These are phyloP conservation scores for Lanmaoa pseudosensibilis DNA, from an alignment of 768 basidiomycete species.

Conservation along the genomic window DNA sequence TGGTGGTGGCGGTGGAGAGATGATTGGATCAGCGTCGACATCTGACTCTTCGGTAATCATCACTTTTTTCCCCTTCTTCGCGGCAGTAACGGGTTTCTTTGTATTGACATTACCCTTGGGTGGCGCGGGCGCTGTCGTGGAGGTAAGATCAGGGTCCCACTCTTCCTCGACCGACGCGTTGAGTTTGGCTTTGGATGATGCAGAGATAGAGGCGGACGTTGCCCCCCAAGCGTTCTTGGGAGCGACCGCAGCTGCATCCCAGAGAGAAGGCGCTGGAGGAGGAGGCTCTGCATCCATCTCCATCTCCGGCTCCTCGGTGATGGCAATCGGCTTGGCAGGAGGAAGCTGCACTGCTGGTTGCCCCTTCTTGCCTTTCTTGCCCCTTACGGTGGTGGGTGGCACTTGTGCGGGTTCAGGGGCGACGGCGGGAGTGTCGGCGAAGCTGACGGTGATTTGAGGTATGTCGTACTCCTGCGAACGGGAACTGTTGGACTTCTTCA, in stretches of 20 bases:
- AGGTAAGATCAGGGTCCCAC: background rate
- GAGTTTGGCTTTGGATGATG: slow-evolving; percentile 6
- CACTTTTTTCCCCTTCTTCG: slow-evolving; percentile 29
- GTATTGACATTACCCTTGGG: slow-evolving; percentile 5
- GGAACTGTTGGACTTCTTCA: slow-evolving; percentile 30
- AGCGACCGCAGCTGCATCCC: slow-evolving; percentile 15
- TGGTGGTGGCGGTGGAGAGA: slow-evolving; percentile 10
- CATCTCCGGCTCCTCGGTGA: slow-evolving; percentile 17
- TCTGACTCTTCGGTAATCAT: slow-evolving; percentile 29
- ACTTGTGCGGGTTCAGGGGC: slow-evolving; percentile 11
- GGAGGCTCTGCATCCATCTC: slow-evolving; percentile 25
- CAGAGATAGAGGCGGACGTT: background rate
- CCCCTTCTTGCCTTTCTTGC: slow-evolving; percentile 30
- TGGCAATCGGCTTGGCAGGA: slow-evolving; percentile 14
- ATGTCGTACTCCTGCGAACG: slow-evolving; percentile 29
- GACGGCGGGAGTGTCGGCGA: slow-evolving; percentile 12
- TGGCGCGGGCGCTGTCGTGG: background rate
- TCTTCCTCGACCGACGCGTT: slow-evolving; percentile 10
- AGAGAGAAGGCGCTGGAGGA: slow-evolving; percentile 14
- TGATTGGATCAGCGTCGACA: slow-evolving; percentile 25
- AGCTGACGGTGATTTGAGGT: slow-evolving; percentile 29
- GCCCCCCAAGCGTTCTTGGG: slow-evolving; percentile 14
- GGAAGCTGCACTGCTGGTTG: slow-evolving; percentile 13
- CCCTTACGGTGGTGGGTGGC: slow-evolving; percentile 12
- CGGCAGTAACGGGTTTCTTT: slow-evolving; percentile 11